These are phyloP conservation scores for Oenanthe sinensis DNA, from an alignment of 129 eudicot species.

Conservation along the genomic window DNA sequence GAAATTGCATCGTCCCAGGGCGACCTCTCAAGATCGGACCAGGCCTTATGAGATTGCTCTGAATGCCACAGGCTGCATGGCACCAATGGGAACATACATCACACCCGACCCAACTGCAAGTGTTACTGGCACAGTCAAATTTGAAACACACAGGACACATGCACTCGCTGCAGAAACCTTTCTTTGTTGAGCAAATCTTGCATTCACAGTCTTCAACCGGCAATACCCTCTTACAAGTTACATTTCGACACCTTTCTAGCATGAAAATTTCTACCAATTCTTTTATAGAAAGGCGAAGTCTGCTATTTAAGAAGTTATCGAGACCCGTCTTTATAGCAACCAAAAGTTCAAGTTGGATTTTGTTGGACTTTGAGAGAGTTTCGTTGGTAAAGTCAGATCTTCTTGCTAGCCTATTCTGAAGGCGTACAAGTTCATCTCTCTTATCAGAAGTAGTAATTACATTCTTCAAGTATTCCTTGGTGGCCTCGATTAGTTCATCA, in stretches of 20 bases:
- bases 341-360: slow-evolving; percentile 56
- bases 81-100: slow-evolving; percentile 92
- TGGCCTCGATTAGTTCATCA: slow-evolving; percentile 59
- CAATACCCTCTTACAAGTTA: slow-evolving; percentile 55
- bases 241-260: slow-evolving; percentile 60
- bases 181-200: slow-evolving; percentile 73
- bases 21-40: slow-evolving; percentile 59
- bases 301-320: slow-evolving; percentile 42
- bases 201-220: slow-evolving; percentile 96
- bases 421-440: slow-evolving; percentile 50
- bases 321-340: slow-evolving; percentile 64
- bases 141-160: slow-evolving; percentile 88
- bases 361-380: slow-evolving; percentile 58
- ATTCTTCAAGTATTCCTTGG: slow-evolving; percentile 60
- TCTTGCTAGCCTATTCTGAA: slow-evolving; percentile 57
- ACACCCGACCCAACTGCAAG: slow-evolving; percentile 99
- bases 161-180: slow-evolving; percentile 87
- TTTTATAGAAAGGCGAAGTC: slow-evolving; percentile 26
- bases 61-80: slow-evolving; percentile 68
- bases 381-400: slow-evolving; percentile 68
- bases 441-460: slow-evolving; percentile 42
- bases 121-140: slow-evolving; percentile 74
- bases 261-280: slow-evolving; percentile 70
- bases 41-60: slow-evolving; percentile 63
- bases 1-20: slow-evolving; percentile 74